Percentiles rank a stretch among this genome's conserved stretches.
phyloP scores from a whole-genome alignment of 2,329 filamentous ascomycete genomes.

The Fusarium coicis region DNA sequence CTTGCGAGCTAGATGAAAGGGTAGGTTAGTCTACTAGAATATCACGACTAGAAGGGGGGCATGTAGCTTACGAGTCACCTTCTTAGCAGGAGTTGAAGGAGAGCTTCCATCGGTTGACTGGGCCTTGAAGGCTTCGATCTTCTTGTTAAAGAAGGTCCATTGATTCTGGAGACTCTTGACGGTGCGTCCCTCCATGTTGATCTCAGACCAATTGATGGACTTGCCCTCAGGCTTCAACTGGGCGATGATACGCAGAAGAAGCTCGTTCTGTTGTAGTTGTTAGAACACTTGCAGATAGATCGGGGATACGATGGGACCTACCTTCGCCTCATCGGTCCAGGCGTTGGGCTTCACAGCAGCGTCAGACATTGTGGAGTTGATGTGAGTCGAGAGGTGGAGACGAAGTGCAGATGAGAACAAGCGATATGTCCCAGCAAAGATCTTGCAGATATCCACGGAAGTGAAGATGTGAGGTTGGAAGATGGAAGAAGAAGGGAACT shows the following conservation, averaged over 20 bases:
- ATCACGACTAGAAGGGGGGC: no score
- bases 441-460: not conserved
- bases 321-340: constrained; percentile 54
- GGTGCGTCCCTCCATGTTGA: constrained; percentile 53
- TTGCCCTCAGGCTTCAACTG: constrained; percentile 48
- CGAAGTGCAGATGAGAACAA: not conserved
- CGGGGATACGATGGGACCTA: constrained; percentile 6
- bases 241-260: constrained; percentile 51
- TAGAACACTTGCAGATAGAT: not conserved
- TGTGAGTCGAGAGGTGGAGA: no score
- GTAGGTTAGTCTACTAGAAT: constrained; percentile 2
- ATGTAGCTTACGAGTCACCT: constrained; percentile 29
- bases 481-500: not conserved
- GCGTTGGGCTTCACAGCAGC: constrained; percentile 40
- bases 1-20: constrained; percentile 37
- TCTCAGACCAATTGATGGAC: constrained; percentile 49
- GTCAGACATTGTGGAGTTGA: constrained; percentile 45
- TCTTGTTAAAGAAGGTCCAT: constrained; percentile 52
- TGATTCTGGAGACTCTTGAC: constrained; percentile 52
- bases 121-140: constrained; percentile 49
- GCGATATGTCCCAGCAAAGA: not conserved
- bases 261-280: constrained; percentile 44
- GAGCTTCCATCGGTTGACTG: constrained; percentile 12
- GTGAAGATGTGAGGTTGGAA: not conserved
- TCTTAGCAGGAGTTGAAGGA: constrained; percentile 34